Evolutionary conservation across 2,329 filamentous ascomycete genomes (phyloP), one percentile per base, ranked within the genome.

Genomic region (Verticillium zaregamsianum): DNA sequence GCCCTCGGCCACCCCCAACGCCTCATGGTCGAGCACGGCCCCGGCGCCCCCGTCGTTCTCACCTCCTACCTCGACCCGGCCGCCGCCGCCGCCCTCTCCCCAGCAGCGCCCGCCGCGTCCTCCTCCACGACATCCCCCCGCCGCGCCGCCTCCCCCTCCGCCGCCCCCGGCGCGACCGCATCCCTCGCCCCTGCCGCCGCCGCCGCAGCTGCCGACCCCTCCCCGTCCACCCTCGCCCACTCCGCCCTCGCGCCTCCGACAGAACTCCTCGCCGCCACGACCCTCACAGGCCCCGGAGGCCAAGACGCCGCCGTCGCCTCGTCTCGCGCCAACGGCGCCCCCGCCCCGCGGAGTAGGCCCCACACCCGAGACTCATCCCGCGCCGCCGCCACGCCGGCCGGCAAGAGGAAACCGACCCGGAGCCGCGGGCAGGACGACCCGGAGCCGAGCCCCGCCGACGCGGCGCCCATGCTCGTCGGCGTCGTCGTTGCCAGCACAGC

Each of bases 21-120:
- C 70, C 79, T 88, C 65, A 82, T 87, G 72, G 80, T 87, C 69
- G 85, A 87, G 69, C 83, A 84, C 69, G 75, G 74, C 3, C 73
- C 76, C 45, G 73, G 73, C 57, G 77, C 77, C 25, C 72, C 78
- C 65, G 72, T 80, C 57, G 71, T 80, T 55, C 68, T 80, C 31
- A 74, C 81, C 64, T 81, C 79, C 28, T 84, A 79, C 68, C 70
- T 84, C 63, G 77, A 80, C 61, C 76, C 77, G 28, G 69, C 65
- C 52, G 59, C 66, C 52, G 60, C 64, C 55, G 7, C 25, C 28
- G 11, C 31, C 28, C 14, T 9, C 14, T 55, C 54, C 54, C 28
- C 28, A 28, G 15, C 35, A 2, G 17, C 33, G 6, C 33, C 23
- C 8, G 14, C 23, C 33, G 35, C 25, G 15, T 25, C 56, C n/a